Base-by-base conservation (phyloP, 345 rosid species). In the Populus nigra region DNA sequence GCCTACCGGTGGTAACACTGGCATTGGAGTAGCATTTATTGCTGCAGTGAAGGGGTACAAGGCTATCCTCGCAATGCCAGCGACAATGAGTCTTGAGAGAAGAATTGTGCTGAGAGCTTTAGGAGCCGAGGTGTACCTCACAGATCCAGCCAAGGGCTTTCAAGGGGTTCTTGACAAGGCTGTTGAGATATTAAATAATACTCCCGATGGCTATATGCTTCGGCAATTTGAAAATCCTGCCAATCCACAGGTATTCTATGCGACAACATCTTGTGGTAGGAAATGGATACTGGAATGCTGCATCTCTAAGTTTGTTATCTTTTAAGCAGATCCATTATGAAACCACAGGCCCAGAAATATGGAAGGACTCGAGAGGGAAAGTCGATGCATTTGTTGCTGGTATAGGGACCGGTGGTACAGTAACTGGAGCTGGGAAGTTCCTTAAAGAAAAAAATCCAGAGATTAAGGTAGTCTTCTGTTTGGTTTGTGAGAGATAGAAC, bases 321-420 rank as follows among this genome's bases (percentile, higher is more conserved):
- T 76, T 57, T 84, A 31, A 38, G 80, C 39, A 92, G 98, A 86
- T 88, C 39, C 98, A 92, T 77, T 94, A 91, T 49, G 90, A 83
- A 77, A 90, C 96, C 69, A 90, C 90, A 12, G 93, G 93, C 35
- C 96, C 92, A 11, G 96, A 91, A 84, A 88, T 90, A 82, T 91
- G 96, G 96, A 86, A 77, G 71, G 93, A 84, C 79, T 87, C 96
- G 10, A 88, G 83, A 78, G 99, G 98, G 73, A 90, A 96, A 81
- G 89, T 88, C 25, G 94, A 90, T 84, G 85, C 84, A 12, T 49
- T 90, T 12, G 74, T 96, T 86, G 90, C 91, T 0, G 98, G 96
- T 57, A 89, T 96, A 74, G 99, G 99, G 78, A 96, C 99, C 39
- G 98, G 94, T 74, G 99, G 99, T 79, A 96, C 99, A 39, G 78